Evolutionary conservation across 768 basidiomycete genomes (phyloP), one percentile per base, ranked within the genome.

Genomic region (Boletus rubroflammeus): DNA sequence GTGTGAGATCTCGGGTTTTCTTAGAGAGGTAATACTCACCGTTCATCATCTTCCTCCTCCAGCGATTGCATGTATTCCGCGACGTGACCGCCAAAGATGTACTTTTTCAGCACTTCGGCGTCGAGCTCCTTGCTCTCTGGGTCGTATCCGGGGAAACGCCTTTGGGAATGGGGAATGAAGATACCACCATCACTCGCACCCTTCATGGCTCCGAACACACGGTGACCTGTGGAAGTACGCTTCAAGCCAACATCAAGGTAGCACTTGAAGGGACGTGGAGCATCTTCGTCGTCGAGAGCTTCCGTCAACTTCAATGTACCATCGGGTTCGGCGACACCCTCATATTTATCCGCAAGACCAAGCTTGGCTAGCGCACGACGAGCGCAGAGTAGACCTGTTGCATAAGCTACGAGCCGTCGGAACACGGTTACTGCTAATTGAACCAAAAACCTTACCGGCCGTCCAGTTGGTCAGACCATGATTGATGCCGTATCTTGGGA

Each of bases 391-490:
- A 99, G 85, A 68, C 97, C 97, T 62, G 96, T 97, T 39, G 97
- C 97, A 73, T 98, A 99, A 48, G 95, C 94, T 92, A 25, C 29
- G 9, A 41, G 53, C 38, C 15, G 55, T 57, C 23, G 57, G 48
- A 40, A 52, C 47, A 47, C 1, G 40, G 9, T 25, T 28, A 7
- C 5, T 3, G 7, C 11, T 21, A 14, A 46, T 14, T 31, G 17
- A 14, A 9, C 15, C n/a, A 5, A 49, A 42, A 39, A 11, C 61
- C 79, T 46, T 62, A 93, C 92, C 91, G 60, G 97, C 95, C 58
- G 94, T 80, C 97, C 97, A 98, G 81, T 99, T 99, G 55, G 96
- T 98, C 47, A 99, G 81, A 75, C 97, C 97, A 73, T 98, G 95
- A 71, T 89, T 88, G 75, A 99, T 96, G 58, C 97, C 97, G 73